These are phyloP conservation scores for Coelastrella sp. DNA, from an alignment of 139 green algal species.

Conservation along the genomic window DNA sequence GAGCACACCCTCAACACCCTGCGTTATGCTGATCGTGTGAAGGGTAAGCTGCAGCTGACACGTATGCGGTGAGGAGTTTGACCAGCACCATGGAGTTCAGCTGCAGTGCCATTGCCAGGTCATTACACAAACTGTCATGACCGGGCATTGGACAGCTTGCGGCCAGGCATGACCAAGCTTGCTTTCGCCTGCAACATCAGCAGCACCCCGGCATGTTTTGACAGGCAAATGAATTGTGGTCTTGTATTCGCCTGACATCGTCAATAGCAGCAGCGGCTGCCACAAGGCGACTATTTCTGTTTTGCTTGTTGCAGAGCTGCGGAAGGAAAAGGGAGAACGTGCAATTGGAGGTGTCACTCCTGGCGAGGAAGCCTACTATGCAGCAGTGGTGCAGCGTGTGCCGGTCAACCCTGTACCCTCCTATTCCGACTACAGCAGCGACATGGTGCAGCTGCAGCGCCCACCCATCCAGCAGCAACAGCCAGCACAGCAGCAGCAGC, in stretches of 20 bases:
- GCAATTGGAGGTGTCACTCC: slow-evolving; percentile 74
- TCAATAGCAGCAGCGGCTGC: too few species aligned
- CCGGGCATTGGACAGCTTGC: too few species aligned
- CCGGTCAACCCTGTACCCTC: neutral
- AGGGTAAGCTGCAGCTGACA: slow-evolving; percentile 66
- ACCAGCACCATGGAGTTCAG: too few species aligned
- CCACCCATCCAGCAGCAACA: slow-evolving; percentile 13
- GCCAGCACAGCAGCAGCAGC: neutral
- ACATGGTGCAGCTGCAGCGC: slow-evolving; percentile 16
- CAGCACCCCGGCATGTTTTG: too few species aligned
- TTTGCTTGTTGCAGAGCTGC: slow-evolving; percentile 67
- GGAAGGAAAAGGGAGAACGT: slow-evolving; percentile 78
- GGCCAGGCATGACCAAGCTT: too few species aligned
- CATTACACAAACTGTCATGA: too few species aligned
- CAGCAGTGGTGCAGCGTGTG: slow-evolving; percentile 24
- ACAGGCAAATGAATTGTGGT: too few species aligned
- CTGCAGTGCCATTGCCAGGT: too few species aligned
- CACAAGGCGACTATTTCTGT: neutral
- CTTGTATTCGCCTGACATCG: too few species aligned
- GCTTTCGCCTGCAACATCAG: too few species aligned
- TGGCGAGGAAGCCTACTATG: slow-evolving; percentile 63
- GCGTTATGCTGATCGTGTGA: slow-evolving; percentile 97
- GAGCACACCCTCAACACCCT: slow-evolving; percentile 99
- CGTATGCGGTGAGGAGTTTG: neutral
- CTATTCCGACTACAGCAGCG: slow-evolving; percentile 5